Evolutionary conservation across 2,329 filamentous ascomycete species (phyloP).

Genomic region (Diaporthe caulivora): DNA sequence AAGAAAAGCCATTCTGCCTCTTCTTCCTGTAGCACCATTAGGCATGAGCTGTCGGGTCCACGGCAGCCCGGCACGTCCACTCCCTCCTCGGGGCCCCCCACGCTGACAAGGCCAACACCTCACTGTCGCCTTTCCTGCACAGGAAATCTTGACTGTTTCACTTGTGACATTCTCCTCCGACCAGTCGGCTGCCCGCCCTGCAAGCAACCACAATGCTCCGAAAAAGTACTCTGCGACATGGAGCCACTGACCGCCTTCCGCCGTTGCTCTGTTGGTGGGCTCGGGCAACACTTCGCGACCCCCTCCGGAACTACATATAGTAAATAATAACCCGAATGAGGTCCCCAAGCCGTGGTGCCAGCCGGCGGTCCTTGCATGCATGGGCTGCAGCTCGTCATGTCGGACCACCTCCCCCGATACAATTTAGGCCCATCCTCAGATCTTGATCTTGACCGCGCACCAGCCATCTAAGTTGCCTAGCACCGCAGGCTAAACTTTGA

Average conservation of each 20-base stretch:
- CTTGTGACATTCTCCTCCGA: not conserved
- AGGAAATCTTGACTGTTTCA: conserved; percentile 9
- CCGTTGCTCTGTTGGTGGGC: not conserved
- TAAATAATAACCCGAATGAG: too few species aligned
- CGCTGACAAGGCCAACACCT: not conserved
- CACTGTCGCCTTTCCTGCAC: not conserved
- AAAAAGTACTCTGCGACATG: not conserved
- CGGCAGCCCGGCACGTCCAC: not conserved
- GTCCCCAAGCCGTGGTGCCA: not conserved
- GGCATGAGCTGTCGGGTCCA: not conserved
- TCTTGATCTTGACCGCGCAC: conserved; percentile 1
- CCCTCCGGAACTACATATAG: too few species aligned
- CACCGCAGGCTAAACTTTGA: not conserved
- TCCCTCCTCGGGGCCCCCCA: not conserved
- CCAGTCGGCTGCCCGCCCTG: conserved; percentile 15
- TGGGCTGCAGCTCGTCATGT: conserved; percentile 7
- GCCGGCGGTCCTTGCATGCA: not conserved
- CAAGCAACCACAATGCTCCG: not conserved
- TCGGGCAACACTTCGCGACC: conserved; percentile 11
- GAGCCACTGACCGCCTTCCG: not conserved
- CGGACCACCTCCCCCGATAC: too few species aligned
- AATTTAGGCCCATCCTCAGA: not conserved
- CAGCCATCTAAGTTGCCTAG: not conserved
- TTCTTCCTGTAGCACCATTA: not conserved
- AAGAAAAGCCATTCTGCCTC: not conserved